Percentiles rank a stretch among this genome's conserved stretches.
Conservation (phyloP, 352 stramenopile genomes). For the Thalassiosira livingstoniorum region DNA sequence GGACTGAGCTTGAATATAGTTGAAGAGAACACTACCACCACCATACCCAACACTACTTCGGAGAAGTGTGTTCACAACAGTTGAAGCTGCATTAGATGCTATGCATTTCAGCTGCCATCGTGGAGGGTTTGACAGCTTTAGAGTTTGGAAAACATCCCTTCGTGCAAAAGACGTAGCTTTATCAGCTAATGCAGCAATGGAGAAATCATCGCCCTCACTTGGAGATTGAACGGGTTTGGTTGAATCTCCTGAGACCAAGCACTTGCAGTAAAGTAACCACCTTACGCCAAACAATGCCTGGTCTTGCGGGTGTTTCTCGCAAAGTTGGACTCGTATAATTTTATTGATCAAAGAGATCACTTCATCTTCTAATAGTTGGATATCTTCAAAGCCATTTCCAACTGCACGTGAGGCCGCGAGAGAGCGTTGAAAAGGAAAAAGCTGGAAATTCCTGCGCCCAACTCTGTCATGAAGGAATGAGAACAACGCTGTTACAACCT, state of each 20-base stretch:
- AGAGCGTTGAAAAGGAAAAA: slow-evolving; percentile 56
- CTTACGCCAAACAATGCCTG: slow-evolving; percentile 56
- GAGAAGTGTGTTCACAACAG: slow-evolving; percentile 50
- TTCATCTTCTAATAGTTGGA: slow-evolving; percentile 50
- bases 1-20: slow-evolving; percentile 55
- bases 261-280: slow-evolving; percentile 73
- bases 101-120: slow-evolving; percentile 82
- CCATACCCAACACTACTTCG: slow-evolving; percentile 31
- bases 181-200: slow-evolving; percentile 56
- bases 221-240: slow-evolving; percentile 6
- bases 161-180: slow-evolving; percentile 43
- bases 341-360: slow-evolving; percentile 37
- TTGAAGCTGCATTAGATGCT: slow-evolving; percentile 54
- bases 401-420: slow-evolving; percentile 52
- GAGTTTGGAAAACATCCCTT: slow-evolving; percentile 49
- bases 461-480: slow-evolving; percentile 59
- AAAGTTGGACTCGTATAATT: slow-evolving; percentile 44
- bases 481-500: slow-evolving; percentile 41
- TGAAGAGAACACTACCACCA: slow-evolving; percentile 51
- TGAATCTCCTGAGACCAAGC: slow-evolving; percentile 62
- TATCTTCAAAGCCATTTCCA: slow-evolving; percentile 55
- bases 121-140: slow-evolving; percentile 60
- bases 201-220: slow-evolving; percentile 42
- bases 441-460: slow-evolving; percentile 53
- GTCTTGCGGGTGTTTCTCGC: slow-evolving; percentile 20